Percentiles rank a stretch among this genome's conserved stretches.
Conservation (phyloP, 202 grass and related monocot species). For the Elaeis oleifera region DNA sequence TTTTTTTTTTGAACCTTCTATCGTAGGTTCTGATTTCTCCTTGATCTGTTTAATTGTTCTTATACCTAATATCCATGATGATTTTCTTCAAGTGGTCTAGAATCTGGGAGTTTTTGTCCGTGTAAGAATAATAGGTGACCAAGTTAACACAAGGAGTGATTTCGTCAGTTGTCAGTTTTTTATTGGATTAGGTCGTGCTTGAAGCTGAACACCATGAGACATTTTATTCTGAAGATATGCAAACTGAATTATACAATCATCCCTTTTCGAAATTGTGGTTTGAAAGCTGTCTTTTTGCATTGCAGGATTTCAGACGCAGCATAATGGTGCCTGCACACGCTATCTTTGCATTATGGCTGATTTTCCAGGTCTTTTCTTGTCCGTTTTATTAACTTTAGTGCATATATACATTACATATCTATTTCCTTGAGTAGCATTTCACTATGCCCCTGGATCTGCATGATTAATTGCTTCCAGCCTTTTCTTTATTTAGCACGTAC, state of each 20-base stretch:
- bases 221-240: conserved; percentile 11
- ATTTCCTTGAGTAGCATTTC: no score
- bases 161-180: no score
- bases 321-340: conserved; percentile 79
- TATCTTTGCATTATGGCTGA: conserved; percentile 60
- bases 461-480: no score
- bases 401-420: no score
- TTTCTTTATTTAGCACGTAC: no score
- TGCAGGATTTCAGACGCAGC: conserved; percentile 65
- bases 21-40: background rate
- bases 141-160: no score
- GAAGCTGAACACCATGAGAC: background rate
- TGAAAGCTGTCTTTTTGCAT: conserved; percentile 24
- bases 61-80: no score
- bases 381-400: background rate
- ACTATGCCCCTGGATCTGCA: no score
- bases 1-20: conserved; percentile 8
- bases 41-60: background rate
- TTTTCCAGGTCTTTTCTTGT: conserved; percentile 54
- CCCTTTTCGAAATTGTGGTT: background rate
- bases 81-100: no score
- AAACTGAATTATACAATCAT: conserved; percentile 5
- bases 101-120: background rate
- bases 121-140: conserved; percentile 8
- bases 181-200: background rate